Percentiles rank a stretch among this genome's conserved stretches.
Evolutionary conservation across 331 rosid genomes (phyloP).

Genomic region (Ulmus americana): DNA sequence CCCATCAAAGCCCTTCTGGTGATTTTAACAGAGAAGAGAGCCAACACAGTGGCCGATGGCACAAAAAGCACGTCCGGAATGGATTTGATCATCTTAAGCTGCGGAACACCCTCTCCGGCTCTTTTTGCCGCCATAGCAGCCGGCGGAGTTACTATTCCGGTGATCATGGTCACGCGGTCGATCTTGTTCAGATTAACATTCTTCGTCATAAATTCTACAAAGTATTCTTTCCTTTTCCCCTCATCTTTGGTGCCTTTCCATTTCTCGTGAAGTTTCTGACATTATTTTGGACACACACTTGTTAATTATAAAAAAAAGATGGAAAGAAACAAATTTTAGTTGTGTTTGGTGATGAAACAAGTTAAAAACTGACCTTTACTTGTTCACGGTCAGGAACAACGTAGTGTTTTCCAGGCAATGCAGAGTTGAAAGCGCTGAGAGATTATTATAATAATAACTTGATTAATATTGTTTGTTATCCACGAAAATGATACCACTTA

Average conservation of each 20-base stretch:
- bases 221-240: neutral
- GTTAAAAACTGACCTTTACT: slow-evolving; percentile 34
- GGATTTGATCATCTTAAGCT: slow-evolving; percentile 37
- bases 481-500: neutral
- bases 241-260: neutral
- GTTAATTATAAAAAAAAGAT: slow-evolving; percentile 4
- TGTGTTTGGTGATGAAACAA: neutral
- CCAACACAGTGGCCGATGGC: slow-evolving; percentile 42
- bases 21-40: slow-evolving; percentile 41
- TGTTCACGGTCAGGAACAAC: slow-evolving; percentile 36
- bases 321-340: neutral
- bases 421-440: slow-evolving; percentile 42
- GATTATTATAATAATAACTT: neutral
- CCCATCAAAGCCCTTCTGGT: slow-evolving; percentile 37
- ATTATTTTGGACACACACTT: neutral
- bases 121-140: slow-evolving; percentile 48
- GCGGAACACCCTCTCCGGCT: slow-evolving; percentile 46
- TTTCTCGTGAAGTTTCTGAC: slow-evolving; percentile 9
- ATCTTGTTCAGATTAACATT: slow-evolving; percentile 33
- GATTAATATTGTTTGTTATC: neutral
- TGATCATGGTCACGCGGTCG: slow-evolving; percentile 41
- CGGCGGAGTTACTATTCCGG: slow-evolving; percentile 55
- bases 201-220: slow-evolving; percentile 18
- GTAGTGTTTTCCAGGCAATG: slow-evolving; percentile 64
- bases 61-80: slow-evolving; percentile 54